Percentiles rank a stretch among this genome's conserved stretches.
phyloP scores from a whole-genome alignment of 2,329 filamentous ascomycete species.

The Colletotrichum coccodes region DNA sequence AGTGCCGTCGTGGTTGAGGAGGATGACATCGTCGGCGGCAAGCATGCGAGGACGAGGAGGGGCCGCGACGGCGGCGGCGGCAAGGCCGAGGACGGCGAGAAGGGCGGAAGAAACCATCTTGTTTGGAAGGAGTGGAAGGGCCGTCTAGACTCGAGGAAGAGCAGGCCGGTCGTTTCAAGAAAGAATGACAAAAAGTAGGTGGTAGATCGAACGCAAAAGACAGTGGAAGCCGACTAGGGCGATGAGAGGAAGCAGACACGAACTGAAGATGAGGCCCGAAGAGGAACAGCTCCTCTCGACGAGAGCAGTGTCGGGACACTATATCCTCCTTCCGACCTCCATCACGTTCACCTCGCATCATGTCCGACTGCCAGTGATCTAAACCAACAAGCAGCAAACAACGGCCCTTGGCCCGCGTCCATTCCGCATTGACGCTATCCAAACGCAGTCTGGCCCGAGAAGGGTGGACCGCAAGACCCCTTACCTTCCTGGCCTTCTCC shows the following conservation, averaged over 20 bases:
- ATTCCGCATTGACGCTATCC: background rate
- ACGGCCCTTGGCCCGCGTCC: too few relatives aligned
- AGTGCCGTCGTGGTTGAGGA: slow-evolving; percentile 37
- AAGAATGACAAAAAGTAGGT: background rate
- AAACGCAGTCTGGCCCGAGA: background rate
- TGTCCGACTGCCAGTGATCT: too few relatives aligned
- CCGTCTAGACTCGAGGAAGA: background rate
- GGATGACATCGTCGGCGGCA: slow-evolving; percentile 37
- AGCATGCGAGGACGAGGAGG: slow-evolving; percentile 1
- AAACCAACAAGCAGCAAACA: background rate
- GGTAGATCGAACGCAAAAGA: background rate
- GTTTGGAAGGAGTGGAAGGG: background rate
- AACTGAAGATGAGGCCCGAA: background rate
- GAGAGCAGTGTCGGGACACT: background rate
- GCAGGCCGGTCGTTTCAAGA: background rate
- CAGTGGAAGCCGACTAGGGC: background rate
- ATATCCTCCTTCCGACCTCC: background rate
- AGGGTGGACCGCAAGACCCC: background rate
- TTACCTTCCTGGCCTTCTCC: background rate
- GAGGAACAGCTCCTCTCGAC: background rate
- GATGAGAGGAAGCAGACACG: background rate
- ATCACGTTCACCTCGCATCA: background rate
- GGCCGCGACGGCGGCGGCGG: background rate
- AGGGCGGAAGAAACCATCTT: background rate
- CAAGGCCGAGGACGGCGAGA: slow-evolving; percentile 3